phyloP scores from a whole-genome alignment of 23 red algal species.

The Cyanidioschyzon merolae region DNA sequence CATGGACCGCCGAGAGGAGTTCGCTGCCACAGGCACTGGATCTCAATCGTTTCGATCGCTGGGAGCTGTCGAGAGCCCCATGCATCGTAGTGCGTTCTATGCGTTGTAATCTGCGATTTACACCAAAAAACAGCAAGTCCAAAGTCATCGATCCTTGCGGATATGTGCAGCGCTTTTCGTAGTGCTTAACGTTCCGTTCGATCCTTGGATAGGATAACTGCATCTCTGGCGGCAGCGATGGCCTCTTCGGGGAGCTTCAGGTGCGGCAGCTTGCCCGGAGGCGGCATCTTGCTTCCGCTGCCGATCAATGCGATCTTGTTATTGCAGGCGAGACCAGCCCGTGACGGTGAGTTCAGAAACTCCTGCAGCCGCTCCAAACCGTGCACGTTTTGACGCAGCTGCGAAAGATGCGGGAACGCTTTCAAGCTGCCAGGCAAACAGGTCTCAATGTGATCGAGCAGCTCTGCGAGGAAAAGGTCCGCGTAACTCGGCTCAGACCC shows the following conservation, averaged over 20 bases:
- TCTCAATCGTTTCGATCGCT: no score
- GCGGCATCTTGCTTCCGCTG: not conserved
- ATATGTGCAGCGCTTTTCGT: no score
- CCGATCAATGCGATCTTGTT: conserved; percentile 1
- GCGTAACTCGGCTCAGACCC: not conserved
- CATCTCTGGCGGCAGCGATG: not conserved
- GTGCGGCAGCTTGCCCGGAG: not conserved
- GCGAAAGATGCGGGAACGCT: not conserved
- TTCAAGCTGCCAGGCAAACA: not conserved
- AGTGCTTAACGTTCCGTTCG: not conserved
- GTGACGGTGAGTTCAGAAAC: not conserved
- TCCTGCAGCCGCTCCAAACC: not conserved
- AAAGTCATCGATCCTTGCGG: no score
- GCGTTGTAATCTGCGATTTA: no score
- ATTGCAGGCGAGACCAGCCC: not conserved
- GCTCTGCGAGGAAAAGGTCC: not conserved
- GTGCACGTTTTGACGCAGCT: not conserved
- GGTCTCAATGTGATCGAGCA: not conserved
- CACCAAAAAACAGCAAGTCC: no score
- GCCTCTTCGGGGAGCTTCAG: not conserved
- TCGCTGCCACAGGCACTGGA: no score
- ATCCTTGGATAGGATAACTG: not conserved
- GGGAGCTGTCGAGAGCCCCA: no score
- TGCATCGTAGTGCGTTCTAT: no score
- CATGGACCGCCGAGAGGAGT: no score